phyloP scores from a whole-genome alignment of 805 yeast species.

The Candida endomychidarum region DNA sequence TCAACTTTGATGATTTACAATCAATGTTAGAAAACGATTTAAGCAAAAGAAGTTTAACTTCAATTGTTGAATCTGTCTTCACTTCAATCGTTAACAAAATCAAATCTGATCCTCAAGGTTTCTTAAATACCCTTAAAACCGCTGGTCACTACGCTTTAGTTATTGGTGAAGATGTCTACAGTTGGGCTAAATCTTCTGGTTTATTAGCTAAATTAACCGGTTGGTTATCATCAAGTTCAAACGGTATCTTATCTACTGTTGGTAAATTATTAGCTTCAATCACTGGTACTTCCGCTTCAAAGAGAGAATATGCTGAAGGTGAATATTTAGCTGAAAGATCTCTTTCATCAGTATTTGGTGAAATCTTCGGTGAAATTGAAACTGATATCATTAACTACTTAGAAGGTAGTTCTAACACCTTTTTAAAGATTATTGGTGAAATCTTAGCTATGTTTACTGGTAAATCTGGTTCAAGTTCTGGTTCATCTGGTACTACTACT shows the following conservation, averaged over 20 bases:
- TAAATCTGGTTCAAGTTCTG: conserved; percentile 10
- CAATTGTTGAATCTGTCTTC: conserved; percentile 28
- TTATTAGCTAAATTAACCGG: conserved; percentile 27
- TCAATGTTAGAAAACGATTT: neutral
- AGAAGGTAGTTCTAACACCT: conserved; percentile 20
- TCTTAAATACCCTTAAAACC: conserved; percentile 31
- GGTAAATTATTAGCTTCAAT: conserved; percentile 25
- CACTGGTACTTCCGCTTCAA: conserved; percentile 24
- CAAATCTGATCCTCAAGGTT: conserved; percentile 36
- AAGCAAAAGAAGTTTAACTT: conserved; percentile 36
- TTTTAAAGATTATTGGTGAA: conserved; percentile 15
- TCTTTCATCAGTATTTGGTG: conserved; percentile 21
- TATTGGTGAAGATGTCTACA: conserved; percentile 32
- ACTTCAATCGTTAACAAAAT: conserved; percentile 33
- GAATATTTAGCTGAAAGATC: conserved; percentile 9
- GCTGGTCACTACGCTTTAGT: conserved; percentile 35
- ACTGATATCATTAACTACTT: conserved; percentile 28
- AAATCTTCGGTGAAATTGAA: conserved; percentile 29
- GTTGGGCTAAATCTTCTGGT: conserved; percentile 40
- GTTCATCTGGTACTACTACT: conserved; percentile 19
- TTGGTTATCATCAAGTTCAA: conserved; percentile 27
- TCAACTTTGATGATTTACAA: conserved; percentile 4
- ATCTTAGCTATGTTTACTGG: conserved; percentile 31
- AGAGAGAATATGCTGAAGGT: neutral
- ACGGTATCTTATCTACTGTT: conserved; percentile 15